Percentiles rank a stretch among this genome's conserved stretches.
Evolutionary conservation across 1,284 basidiomycete genomes (phyloP).

Genomic region (Sanghuangporus baumii): DNA sequence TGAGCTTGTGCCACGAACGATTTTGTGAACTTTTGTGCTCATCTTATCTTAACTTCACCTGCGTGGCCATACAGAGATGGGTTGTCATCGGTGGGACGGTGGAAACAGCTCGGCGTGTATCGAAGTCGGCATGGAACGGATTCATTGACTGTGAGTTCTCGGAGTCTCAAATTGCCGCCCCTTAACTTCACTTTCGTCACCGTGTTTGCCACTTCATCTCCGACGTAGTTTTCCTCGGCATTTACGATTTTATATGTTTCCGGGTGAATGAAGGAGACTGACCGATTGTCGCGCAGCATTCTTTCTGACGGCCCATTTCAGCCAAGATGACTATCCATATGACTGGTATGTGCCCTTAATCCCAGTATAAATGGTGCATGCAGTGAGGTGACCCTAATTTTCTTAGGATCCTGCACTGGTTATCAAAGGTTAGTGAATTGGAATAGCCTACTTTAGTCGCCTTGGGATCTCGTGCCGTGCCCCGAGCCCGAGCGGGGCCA

Average conservation of each 20-base stretch:
- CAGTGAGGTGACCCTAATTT: slow-evolving; percentile 16
- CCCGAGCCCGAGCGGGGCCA: not conserved
- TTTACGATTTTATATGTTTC: not conserved
- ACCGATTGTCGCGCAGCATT: slow-evolving; percentile 46
- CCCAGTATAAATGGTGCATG: slow-evolving; percentile 12
- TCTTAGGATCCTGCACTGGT: slow-evolving; percentile 77
- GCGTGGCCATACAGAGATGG: slow-evolving; percentile 46
- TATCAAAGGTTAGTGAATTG: slow-evolving; percentile 54
- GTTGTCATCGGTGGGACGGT: slow-evolving; percentile 77
- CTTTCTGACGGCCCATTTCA: slow-evolving; percentile 82
- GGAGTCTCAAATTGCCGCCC: not conserved
- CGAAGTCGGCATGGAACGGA: slow-evolving; percentile 78
- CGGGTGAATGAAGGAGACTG: slow-evolving; percentile 5
- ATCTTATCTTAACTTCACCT: not conserved
- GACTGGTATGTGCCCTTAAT: slow-evolving; percentile 51
- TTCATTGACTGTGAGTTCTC: slow-evolving; percentile 70
- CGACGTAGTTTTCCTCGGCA: not conserved
- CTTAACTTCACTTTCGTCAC: not conserved
- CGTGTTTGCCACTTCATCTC: not conserved
- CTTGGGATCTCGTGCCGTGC: not conserved
- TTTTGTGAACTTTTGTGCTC: not conserved
- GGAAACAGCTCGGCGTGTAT: slow-evolving; percentile 66
- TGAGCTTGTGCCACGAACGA: not conserved
- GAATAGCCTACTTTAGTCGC: not conserved
- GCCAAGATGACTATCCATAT: slow-evolving; percentile 79